These are phyloP conservation scores for Gnomoniopsis sp. DNA, from an alignment of 2,329 filamentous ascomycete genomes.

Conservation along the genomic window DNA sequence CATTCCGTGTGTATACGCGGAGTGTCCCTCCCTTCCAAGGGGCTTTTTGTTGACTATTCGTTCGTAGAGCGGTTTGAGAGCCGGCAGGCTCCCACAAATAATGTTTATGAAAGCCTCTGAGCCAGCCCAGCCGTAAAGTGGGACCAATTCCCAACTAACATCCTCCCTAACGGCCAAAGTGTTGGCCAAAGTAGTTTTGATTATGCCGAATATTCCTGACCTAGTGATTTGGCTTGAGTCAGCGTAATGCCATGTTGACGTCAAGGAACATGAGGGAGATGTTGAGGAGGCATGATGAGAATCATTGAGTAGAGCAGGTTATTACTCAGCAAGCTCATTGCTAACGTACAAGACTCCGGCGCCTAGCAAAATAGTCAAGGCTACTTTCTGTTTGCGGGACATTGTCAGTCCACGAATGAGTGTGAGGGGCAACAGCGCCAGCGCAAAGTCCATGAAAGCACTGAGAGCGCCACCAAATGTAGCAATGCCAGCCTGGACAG, in stretches of 20 bases:
- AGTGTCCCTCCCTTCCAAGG: background rate
- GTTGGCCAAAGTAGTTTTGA: background rate
- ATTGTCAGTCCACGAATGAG: background rate
- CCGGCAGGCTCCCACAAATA: background rate
- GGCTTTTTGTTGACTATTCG: background rate
- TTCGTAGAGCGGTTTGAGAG: background rate
- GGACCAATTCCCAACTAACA: background rate
- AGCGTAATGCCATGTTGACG: too few species aligned
- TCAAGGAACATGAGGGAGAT: background rate
- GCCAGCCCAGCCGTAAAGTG: background rate
- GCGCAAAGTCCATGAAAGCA: conserved; percentile 1
- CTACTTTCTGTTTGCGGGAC: background rate
- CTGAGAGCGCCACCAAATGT: background rate
- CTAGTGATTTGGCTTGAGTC: background rate
- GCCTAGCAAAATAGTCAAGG: background rate
- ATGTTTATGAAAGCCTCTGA: background rate
- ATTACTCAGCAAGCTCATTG: background rate
- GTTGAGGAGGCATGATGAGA: too few species aligned
- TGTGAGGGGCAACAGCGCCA: background rate
- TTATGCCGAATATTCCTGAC: background rate
- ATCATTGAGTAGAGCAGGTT: too few species aligned
- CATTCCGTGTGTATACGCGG: background rate
- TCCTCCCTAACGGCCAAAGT: background rate
- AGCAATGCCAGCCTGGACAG: background rate
- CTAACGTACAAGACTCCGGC: background rate